Evolutionary conservation across 2,329 filamentous ascomycete genomes (phyloP).

Genomic region (Cadophora malorum): DNA sequence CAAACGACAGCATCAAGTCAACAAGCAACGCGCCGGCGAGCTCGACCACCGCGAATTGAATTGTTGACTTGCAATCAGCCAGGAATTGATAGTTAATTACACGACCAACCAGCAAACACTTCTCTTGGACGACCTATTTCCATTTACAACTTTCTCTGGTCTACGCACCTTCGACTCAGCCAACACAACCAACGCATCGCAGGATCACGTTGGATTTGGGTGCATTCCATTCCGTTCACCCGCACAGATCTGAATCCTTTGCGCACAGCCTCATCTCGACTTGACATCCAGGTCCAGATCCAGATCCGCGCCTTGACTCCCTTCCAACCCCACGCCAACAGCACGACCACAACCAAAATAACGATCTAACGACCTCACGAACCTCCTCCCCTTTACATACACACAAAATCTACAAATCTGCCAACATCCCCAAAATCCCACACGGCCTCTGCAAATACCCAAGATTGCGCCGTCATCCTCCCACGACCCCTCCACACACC

Average conservation of each 20-base stretch:
- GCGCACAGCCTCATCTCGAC: conserved; percentile 23
- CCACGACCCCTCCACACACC: neutral
- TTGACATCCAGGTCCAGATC: neutral
- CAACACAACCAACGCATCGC: neutral
- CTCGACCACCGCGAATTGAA: neutral
- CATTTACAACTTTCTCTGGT: neutral
- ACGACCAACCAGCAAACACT: conserved; percentile 11
- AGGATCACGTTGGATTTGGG: neutral
- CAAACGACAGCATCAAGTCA: neutral
- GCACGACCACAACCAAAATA: conserved; percentile 11
- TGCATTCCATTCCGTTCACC: neutral
- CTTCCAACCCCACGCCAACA: conserved; percentile 20
- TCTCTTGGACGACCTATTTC: neutral
- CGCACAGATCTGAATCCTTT: conserved; percentile 23
- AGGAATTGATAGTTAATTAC: conserved; percentile 12
- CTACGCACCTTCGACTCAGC: conserved; percentile 2
- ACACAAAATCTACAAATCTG: neutral
- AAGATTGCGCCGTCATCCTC: conserved; percentile 12
- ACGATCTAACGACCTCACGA: conserved; percentile 19
- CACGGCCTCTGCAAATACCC: conserved; percentile 14
- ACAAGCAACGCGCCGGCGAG: conserved; percentile 14
- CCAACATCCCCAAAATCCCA: neutral
- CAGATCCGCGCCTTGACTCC: conserved; percentile 1
- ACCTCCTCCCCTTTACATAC: conserved; percentile 4
- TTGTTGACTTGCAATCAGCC: conserved; percentile 18